Conservation (phyloP, 768 basidiomycete species). For the Naganishia antarctica region DNA sequence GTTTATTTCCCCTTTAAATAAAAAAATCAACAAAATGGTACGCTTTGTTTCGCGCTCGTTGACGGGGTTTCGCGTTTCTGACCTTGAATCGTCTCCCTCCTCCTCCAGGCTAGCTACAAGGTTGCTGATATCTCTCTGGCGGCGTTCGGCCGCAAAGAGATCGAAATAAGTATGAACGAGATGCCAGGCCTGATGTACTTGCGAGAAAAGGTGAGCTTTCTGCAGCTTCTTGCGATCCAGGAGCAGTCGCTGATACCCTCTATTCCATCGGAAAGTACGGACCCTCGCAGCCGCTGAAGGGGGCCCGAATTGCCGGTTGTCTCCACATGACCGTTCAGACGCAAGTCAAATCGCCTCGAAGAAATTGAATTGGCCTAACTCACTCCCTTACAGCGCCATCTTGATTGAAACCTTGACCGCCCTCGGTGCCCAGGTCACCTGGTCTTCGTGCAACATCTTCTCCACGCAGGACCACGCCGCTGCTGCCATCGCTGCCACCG, state of each 20-base stretch:
- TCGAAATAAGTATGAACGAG: background rate
- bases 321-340: conserved; percentile 68
- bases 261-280: conserved; percentile 58
- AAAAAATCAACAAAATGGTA: conserved; percentile 10
- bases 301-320: conserved; percentile 94
- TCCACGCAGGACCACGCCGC: conserved; percentile 99
- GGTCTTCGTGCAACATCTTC: conserved; percentile 99
- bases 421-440: conserved; percentile 93
- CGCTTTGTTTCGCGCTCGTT: no score
- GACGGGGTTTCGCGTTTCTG: background rate
- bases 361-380: background rate
- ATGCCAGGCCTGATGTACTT: conserved; percentile 73
- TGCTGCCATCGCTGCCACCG: conserved; percentile 94
- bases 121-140: conserved; percentile 95
- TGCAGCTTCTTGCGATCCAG: conserved; percentile 20
- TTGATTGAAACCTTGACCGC: conserved; percentile 95
- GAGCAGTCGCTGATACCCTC: conserved; percentile 30
- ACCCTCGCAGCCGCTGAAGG: conserved; percentile 75
- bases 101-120: conserved; percentile 58
- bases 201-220: conserved; percentile 65
- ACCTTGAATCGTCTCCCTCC: background rate
- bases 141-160: conserved; percentile 59
- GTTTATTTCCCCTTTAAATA: conserved; percentile 5
- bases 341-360: conserved; percentile 20
- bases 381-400: conserved; percentile 63